phyloP scores from a whole-genome alignment of 495 filamentous ascomycete genomes.

The Aspergillus leporis region DNA sequence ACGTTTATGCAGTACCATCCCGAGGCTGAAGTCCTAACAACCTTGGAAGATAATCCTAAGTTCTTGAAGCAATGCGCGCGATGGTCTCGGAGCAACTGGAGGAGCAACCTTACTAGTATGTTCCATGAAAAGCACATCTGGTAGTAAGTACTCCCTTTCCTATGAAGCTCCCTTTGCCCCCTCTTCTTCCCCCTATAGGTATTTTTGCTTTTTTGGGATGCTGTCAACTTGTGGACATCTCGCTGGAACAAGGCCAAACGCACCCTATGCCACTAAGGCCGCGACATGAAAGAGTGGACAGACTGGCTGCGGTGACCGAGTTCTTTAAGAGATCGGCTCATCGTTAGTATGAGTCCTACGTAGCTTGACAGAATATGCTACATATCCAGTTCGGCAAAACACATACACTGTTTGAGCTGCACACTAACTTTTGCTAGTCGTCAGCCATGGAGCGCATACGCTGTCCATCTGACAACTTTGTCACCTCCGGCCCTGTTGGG shows the following conservation, averaged over 20 bases:
- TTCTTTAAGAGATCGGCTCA: background rate
- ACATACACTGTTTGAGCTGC: conserved; percentile 10
- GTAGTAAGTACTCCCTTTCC: conserved; percentile 52
- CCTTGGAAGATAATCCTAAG: conserved; percentile 69
- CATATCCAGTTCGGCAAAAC: conserved; percentile 9
- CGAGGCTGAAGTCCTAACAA: conserved; percentile 74
- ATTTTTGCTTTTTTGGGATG: conserved; percentile 2
- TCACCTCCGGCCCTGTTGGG: conserved; percentile 66
- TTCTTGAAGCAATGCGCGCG: conserved; percentile 78
- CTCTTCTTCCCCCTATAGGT: background rate
- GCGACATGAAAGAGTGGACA: background rate
- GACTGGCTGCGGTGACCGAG: background rate
- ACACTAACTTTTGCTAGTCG: conserved; percentile 51
- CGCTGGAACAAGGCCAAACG: background rate
- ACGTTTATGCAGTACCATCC: conserved; percentile 76
- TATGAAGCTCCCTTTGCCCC: background rate
- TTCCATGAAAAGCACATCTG: conserved; percentile 67
- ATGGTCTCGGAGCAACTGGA: conserved; percentile 81
- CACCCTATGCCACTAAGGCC: background rate
- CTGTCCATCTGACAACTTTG: conserved; percentile 72
- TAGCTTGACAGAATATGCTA: background rate
- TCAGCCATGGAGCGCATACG: conserved; percentile 76
- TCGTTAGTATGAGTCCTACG: background rate
- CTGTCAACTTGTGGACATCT: background rate
- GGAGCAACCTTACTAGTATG: conserved; percentile 78